Base-by-base conservation (phyloP, 257 asterid species). In the Solanum megistacrolobum region DNA sequence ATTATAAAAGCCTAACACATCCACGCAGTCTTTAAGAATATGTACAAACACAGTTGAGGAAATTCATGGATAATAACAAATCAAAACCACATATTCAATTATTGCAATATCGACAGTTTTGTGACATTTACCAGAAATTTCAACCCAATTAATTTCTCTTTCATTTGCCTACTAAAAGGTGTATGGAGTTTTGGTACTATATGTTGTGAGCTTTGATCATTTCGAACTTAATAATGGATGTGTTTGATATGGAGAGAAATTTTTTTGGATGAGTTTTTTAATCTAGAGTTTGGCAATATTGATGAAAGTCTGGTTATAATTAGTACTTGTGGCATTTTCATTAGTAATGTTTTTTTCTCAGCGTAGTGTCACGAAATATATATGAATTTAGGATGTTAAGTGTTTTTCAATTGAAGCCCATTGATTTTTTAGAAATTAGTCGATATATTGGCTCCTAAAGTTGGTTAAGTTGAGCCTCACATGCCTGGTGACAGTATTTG, bases 11-110 rank as follows among this genome's bases (percentile, higher is more conserved):
- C 65, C 9, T 27, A 78, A 41, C 27, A 79, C 38, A 79, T 43
- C 23, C 66, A 78, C 6, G 60, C 84, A 78, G 36, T 25, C 36
- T 25, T 79, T 79, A 79, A 27, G 36, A 79, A 43, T 12, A 60
- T 43, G 85, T 43, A 35, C 85, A 79, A 62, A 43, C 12, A 41
- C 7, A 25, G 38, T 79, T 79, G 84, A 13, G 38, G 66, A 79
- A 27, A 81, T 46, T 81, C 38, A 81, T 43, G 85, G 68, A 46
- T 81, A 81, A 81, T 46, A 81, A 46, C 68, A 81, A 46, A 81
- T 32, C 66, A 81, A 81, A 46, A 81, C 29, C 68, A 46, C 85
- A 81, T 31, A 65, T 43, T 81, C 11, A 52, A 46, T 48, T 8
- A 81, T 81, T 81, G 68, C 41, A 81, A 81, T 48, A 38, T 81